Conservation (phyloP, 345 rosid species). For the Populus nigra region DNA sequence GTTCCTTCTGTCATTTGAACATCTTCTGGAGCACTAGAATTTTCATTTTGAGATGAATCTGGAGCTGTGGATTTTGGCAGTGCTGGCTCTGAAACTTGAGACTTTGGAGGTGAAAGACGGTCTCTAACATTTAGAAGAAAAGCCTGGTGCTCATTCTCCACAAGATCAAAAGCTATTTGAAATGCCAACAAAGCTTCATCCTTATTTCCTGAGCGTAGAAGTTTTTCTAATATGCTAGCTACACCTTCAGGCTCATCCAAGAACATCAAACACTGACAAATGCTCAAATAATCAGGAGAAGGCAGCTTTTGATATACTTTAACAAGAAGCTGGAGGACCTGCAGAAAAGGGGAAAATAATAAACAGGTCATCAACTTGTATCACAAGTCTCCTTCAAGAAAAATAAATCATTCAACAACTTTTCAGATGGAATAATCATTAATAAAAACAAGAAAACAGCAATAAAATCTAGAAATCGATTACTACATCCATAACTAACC, state of each 20-base stretch:
- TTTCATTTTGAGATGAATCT: slow-evolving; percentile 51
- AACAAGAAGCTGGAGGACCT: slow-evolving; percentile 92
- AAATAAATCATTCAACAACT: background rate
- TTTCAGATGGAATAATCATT: background rate
- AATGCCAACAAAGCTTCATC: slow-evolving; percentile 86
- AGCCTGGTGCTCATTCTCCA: slow-evolving; percentile 98
- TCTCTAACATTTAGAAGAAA: slow-evolving; percentile 89
- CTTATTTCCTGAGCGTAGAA: slow-evolving; percentile 73
- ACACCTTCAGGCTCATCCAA: slow-evolving; percentile 88
- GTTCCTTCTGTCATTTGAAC: slow-evolving; percentile 81
- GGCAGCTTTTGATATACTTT: slow-evolving; percentile 82
- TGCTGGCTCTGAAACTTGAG: slow-evolving; percentile 48
- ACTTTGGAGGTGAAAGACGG: slow-evolving; percentile 68
- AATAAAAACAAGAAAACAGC: background rate
- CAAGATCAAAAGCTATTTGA: slow-evolving; percentile 95
- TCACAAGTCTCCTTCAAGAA: background rate
- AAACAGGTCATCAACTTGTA: background rate
- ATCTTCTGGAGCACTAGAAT: slow-evolving; percentile 55
- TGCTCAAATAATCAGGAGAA: slow-evolving; percentile 92
- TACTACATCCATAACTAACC: background rate
- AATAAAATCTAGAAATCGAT: background rate
- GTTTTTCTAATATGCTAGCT: slow-evolving; percentile 86
- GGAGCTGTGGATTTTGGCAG: slow-evolving; percentile 47
- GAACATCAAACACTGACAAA: slow-evolving; percentile 97
- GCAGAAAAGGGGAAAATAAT: slow-evolving; percentile 21